phyloP scores from a whole-genome alignment of 352 stramenopile species.

The Pythium chondricola region DNA sequence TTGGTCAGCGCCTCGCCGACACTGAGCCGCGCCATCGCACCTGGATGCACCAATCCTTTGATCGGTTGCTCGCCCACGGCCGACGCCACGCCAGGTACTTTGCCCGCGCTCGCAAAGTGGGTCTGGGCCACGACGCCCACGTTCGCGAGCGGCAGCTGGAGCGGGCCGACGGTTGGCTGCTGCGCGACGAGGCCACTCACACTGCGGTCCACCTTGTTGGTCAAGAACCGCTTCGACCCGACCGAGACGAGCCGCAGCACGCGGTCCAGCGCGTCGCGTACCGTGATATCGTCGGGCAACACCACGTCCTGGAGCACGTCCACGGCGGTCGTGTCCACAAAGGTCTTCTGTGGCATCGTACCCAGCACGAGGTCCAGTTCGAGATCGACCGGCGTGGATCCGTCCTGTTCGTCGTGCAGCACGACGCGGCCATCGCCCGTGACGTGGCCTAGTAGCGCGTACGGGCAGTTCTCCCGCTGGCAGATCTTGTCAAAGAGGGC shows the following conservation, averaged over 20 bases:
- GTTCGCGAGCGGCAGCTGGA: conserved; percentile 96
- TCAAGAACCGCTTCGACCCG: conserved; percentile 97
- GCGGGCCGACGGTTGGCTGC: conserved; percentile 97
- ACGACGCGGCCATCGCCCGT: conserved; percentile 96
- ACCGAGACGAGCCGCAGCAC: conserved; percentile 95
- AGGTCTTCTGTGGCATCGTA: conserved; percentile 99
- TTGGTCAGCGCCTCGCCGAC: conserved; percentile 98
- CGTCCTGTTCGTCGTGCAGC: conserved; percentile 93
- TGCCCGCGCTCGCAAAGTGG: conserved; percentile 84
- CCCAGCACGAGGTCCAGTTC: conserved; percentile 97
- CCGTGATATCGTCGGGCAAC: conserved; percentile 87
- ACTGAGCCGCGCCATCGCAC: conserved; percentile 94
- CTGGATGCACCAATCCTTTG: conserved; percentile 94
- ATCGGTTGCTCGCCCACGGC: conserved; percentile 96
- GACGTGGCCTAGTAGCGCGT: conserved; percentile 93
- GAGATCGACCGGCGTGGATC: conserved; percentile 94
- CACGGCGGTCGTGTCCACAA: conserved; percentile 81
- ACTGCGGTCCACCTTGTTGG: conserved; percentile 95
- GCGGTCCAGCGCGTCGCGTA: conserved; percentile 89
- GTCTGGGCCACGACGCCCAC: conserved; percentile 96
- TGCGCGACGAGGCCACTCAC: conserved; percentile 97
- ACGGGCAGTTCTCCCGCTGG: conserved; percentile 95
- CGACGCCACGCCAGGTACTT: conserved; percentile 93
- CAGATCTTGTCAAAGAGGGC: conserved; percentile 94
- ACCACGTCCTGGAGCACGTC: conserved; percentile 47